Evolutionary conservation across 768 basidiomycete genomes (phyloP), one percentile per base, ranked within the genome.

Genomic region (Boletales sp.): DNA sequence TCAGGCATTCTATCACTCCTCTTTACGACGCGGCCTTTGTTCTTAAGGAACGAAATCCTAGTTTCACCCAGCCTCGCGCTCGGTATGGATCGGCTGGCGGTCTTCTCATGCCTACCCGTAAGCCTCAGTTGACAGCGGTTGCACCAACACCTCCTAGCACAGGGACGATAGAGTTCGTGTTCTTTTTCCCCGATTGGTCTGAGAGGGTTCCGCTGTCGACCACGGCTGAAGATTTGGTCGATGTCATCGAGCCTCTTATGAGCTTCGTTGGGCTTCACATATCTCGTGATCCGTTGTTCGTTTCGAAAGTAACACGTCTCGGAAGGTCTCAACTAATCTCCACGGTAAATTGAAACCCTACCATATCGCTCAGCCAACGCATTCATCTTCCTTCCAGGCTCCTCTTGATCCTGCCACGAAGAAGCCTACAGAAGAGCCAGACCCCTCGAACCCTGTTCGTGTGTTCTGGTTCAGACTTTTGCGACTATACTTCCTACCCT

Each of bases 161-260:
- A 18, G 79, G 72, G 47, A 77, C 74, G 4, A 78, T 77, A n/a
- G 82, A 86, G 44, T 95, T 91, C 59, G 80, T 90, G 6, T 97
- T 90, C 75, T 97, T 97, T 77, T 95, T 86, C 66, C 87, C 91
- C 12, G 75, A 83, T 48, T 97, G 94, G 94, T 66, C 70, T 13
- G 79, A 86, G 40, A 76, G 78, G 43, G 72, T 94, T 29, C 90
- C 89, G 5, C 57, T 83, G 29, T 86, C 86, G 62, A 69, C 72
- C 8, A 72, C 73, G 0, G 63, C 82, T 43, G 84, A 85, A 38
- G 93, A 95, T 59, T 65, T 97, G 32, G 72, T 81, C 50, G 77
- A 83, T 58, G 81, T 93, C 39, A 76, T 91, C 24, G 84, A 92
- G 54, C 88, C 91, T 14, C 71, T 94, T 36, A 76, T 97, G 73